Evolutionary conservation across 73 alveolate species (phyloP).

Genomic region (Symbiodinium pilosum): DNA sequence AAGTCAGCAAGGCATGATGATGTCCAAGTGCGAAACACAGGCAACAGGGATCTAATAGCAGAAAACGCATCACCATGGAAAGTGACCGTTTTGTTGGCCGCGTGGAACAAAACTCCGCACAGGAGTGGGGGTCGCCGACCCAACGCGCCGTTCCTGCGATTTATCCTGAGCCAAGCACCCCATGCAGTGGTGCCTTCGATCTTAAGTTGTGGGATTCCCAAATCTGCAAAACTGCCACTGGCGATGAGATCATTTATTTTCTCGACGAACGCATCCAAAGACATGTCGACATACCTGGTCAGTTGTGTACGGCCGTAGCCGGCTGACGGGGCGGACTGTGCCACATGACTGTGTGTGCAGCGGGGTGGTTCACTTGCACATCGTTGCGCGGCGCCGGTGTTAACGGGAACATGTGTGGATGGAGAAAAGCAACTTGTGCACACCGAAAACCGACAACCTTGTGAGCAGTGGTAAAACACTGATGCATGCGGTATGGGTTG

Average conservation of each 20-base stretch:
- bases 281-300: not conserved
- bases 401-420: not conserved
- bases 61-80: not conserved
- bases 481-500: not conserved
- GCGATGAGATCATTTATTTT: not conserved
- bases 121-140: not conserved
- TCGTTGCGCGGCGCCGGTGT: not conserved
- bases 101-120: not conserved
- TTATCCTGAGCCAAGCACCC: not conserved
- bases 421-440: not conserved
- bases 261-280: not conserved
- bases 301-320: not conserved
- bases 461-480: not conserved
- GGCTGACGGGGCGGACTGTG: not conserved
- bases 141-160: not conserved
- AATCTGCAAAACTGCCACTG: not conserved
- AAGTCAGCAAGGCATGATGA: not conserved
- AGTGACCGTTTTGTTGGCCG: not conserved
- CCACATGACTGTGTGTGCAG: not conserved
- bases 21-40: not conserved
- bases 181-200: not conserved
- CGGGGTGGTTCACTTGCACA: not conserved
- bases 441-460: not conserved
- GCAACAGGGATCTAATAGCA: not conserved
- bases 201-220: not conserved